Evolutionary conservation across 192 early-diverging fungal genomes (phyloP).

Genomic region (Podila clonocystis): DNA sequence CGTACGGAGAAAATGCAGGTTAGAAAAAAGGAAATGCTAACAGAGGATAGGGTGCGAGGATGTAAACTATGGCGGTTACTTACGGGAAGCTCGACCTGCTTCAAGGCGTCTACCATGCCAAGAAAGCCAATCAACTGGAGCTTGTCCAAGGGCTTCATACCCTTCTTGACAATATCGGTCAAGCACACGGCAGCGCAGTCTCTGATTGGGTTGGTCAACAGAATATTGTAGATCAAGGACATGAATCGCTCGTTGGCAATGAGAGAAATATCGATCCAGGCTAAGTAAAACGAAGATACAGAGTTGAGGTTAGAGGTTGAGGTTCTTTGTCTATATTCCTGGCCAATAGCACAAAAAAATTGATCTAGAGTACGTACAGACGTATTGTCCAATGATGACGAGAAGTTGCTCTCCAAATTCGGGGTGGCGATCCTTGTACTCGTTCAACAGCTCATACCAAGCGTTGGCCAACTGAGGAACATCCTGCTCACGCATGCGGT

Average conservation of each 20-base stretch:
- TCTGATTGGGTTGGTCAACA: constrained; percentile 68
- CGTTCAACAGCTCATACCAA: constrained; percentile 81
- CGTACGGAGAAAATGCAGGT: background rate
- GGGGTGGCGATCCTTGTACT: constrained; percentile 63
- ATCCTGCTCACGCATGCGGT: constrained; percentile 86
- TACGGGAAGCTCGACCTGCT: constrained; percentile 37
- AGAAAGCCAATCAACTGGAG: constrained; percentile 80
- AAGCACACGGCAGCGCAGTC: constrained; percentile 86
- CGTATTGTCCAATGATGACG: constrained; percentile 85
- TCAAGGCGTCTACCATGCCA: constrained; percentile 45
- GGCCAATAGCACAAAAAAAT: background rate
- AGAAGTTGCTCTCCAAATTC: constrained; percentile 75
- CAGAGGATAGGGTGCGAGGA: background rate
- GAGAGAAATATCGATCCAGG: constrained; percentile 95
- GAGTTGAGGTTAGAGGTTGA: background rate
- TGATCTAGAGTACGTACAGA: constrained; percentile 49
- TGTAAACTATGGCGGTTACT: background rate
- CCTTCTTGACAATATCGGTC: constrained; percentile 87
- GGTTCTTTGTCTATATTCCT: background rate
- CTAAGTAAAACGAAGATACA: constrained; percentile 22
- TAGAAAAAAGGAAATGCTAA: background rate
- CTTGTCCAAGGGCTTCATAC: constrained; percentile 93
- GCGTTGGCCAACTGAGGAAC: constrained; percentile 74
- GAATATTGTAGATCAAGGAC: constrained; percentile 75
- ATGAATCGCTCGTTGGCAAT: constrained; percentile 88